A percentile compares a stretch with the other conserved stretches of the same genome.
phyloP scores from a whole-genome alignment of 2,329 filamentous ascomycete species.

The Hypocrella siamensis region DNA sequence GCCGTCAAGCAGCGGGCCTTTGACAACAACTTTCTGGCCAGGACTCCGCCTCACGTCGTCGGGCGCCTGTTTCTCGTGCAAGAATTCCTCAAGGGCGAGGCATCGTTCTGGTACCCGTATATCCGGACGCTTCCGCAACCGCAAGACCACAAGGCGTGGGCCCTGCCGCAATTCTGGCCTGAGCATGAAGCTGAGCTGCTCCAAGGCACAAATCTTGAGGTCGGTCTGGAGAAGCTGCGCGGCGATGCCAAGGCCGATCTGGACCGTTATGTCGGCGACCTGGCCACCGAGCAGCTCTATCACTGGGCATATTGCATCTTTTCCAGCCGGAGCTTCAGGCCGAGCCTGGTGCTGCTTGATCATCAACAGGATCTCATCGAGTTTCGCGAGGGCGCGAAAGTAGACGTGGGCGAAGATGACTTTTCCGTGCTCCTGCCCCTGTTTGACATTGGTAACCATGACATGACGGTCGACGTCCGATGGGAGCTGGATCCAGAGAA shows the following conservation, averaged over 20 bases:
- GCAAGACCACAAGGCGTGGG: constrained; percentile 27
- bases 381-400: no score
- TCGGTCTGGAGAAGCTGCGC: constrained; percentile 32
- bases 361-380: no score
- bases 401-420: constrained; percentile 22
- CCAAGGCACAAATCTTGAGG: constrained; percentile 35
- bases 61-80: constrained; percentile 55
- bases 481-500: constrained; percentile 37
- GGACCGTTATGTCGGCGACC: background rate
- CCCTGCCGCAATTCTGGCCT: constrained; percentile 48
- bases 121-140: constrained; percentile 50
- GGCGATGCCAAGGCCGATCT: constrained; percentile 26
- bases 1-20: constrained; percentile 29
- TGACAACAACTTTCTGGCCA: constrained; percentile 30
- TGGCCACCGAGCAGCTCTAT: constrained; percentile 25
- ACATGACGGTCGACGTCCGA: constrained; percentile 38
- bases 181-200: constrained; percentile 42
- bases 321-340: constrained; percentile 48
- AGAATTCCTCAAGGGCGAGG: constrained; percentile 41
- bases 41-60: constrained; percentile 40
- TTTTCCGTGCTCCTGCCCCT: constrained; percentile 56
- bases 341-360: constrained; percentile 36
- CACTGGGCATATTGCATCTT: constrained; percentile 51
- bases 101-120: constrained; percentile 55
- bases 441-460: constrained; percentile 59